Base-by-base conservation (phyloP, 2,329 filamentous ascomycete species). In the Colletotrichum tanaceti region DNA sequence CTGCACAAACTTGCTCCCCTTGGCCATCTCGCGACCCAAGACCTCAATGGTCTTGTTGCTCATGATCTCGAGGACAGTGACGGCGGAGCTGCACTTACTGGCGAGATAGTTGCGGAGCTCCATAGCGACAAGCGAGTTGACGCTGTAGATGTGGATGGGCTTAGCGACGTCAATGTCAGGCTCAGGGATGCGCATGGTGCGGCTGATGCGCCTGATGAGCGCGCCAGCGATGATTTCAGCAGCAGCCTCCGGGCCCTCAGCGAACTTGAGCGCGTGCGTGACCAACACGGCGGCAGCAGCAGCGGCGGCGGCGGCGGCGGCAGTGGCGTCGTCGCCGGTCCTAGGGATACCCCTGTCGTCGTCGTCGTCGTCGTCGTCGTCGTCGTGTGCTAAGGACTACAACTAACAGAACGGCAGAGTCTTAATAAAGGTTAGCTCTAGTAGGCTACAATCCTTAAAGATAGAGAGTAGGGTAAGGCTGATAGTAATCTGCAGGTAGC, bases 81-180 rank as follows among this genome's bases (percentile, higher is more conserved):
- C 20, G 4, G 58, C 47, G 41, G 46, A 60, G 9, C 58, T 35
- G 46, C 58, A 60, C 35, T 60, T 32, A 9, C 28, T 54, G 18
- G 35, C 32, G 18, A 54, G 22, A 2, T 50, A 55, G 53, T 55
- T 55, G 7, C 53, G 53, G 4, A 55, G 39, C 22, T 55, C 53
- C 53, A 55, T 55, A 14, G 53, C 53, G 2, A 55, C 53, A 4
- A 55, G 38, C 38, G 53, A 55, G 53, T 55, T 32, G 5, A 55
- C 38, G 32, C 53, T 32, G 18, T 50, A 50, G 47, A 18, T 22
- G 22, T 50, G 47, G 2, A 50, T 28, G 4, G 47, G 47, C 22
- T 50, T 50, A 22, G 22, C 22, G 10, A 50, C 14, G 47, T 50
- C 47, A 9, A 50, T 50, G 6, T 50, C 47, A 0, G 47, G 47